These are phyloP conservation scores for Alternaria alternata DNA, from an alignment of 2,329 filamentous ascomycete species.

Conservation along the genomic window DNA sequence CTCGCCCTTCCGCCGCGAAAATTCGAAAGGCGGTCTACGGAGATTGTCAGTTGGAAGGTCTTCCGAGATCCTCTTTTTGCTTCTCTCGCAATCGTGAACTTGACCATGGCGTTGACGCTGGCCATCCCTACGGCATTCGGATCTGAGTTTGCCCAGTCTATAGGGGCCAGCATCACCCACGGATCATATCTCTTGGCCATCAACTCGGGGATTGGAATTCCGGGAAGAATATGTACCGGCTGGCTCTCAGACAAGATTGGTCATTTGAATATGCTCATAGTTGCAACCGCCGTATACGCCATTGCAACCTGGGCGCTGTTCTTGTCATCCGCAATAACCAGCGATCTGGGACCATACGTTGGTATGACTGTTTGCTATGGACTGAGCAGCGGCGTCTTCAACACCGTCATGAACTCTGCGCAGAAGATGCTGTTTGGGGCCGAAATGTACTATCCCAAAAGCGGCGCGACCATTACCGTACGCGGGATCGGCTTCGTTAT, in stretches of 20 bases:
- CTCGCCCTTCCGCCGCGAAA: slow-evolving; percentile 51
- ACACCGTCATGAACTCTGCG: slow-evolving; percentile 27
- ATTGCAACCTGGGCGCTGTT: slow-evolving; percentile 30
- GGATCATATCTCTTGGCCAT: slow-evolving; percentile 57
- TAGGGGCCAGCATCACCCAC: slow-evolving; percentile 53
- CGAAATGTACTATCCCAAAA: slow-evolving; percentile 33
- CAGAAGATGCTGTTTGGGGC: slow-evolving; percentile 31
- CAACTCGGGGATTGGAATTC: slow-evolving; percentile 58
- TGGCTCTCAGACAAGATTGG: slow-evolving; percentile 58
- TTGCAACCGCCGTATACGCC: slow-evolving; percentile 39
- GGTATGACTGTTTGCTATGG: slow-evolving; percentile 31
- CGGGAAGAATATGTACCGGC: slow-evolving; percentile 55
- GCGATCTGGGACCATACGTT: slow-evolving; percentile 24
- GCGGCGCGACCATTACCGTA: slow-evolving; percentile 28
- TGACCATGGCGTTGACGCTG: slow-evolving; percentile 55
- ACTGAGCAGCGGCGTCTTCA: slow-evolving; percentile 26
- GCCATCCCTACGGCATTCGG: slow-evolving; percentile 60
- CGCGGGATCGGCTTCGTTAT: slow-evolving; percentile 30
- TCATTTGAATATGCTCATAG: slow-evolving; percentile 58
- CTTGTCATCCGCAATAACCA: slow-evolving; percentile 23
- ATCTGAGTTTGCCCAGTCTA: slow-evolving; percentile 56
- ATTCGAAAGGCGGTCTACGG: slow-evolving; percentile 49
- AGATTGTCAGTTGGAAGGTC: slow-evolving; percentile 50
- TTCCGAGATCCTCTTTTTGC: slow-evolving; percentile 54
- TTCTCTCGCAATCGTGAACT: slow-evolving; percentile 50